Evolutionary conservation across 176 grass and related monocot genomes (phyloP).

Genomic region (Paspalum vaginatum): DNA sequence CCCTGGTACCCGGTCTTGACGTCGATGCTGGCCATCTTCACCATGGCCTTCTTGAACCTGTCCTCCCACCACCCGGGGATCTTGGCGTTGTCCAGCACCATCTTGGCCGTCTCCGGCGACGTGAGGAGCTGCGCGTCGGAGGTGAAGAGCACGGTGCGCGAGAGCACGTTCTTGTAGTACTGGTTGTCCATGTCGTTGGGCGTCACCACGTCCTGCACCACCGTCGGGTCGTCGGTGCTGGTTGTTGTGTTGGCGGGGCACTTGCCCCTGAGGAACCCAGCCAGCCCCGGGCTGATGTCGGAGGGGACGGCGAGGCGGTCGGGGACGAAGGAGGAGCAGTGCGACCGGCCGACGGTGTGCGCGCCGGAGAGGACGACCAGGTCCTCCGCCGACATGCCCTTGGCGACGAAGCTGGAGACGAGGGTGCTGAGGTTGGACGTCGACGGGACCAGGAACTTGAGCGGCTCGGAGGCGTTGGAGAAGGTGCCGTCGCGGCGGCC

Average conservation of each 20-base stretch:
- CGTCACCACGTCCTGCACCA: too few relatives aligned
- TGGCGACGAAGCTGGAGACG: constrained; percentile 14
- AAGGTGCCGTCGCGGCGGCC: constrained; percentile 28
- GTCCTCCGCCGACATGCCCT: constrained; percentile 43
- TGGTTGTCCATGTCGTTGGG: too few relatives aligned
- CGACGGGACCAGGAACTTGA: neutral
- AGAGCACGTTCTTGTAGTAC: too few relatives aligned
- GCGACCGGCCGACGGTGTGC: constrained; percentile 63
- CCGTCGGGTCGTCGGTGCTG: too few relatives aligned
- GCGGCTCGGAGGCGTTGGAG: neutral
- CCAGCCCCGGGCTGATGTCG: constrained; percentile 13
- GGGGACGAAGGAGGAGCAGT: constrained; percentile 52
- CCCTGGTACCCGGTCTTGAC: too few relatives aligned
- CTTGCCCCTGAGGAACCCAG: neutral
- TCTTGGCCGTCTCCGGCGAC: too few relatives aligned
- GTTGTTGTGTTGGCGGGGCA: constrained; percentile 7
- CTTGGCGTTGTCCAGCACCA: too few relatives aligned
- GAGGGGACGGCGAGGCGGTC: constrained; percentile 24
- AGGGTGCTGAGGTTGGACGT: neutral
- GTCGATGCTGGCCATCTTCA: too few relatives aligned
- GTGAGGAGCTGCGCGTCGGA: too few relatives aligned
- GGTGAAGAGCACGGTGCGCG: too few relatives aligned
- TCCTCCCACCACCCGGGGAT: too few relatives aligned
- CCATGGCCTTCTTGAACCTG: too few relatives aligned
- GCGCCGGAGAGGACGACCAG: constrained; percentile 70